These are phyloP conservation scores for Mrakia gelida DNA, from an alignment of 768 basidiomycete species.

Conservation along the genomic window DNA sequence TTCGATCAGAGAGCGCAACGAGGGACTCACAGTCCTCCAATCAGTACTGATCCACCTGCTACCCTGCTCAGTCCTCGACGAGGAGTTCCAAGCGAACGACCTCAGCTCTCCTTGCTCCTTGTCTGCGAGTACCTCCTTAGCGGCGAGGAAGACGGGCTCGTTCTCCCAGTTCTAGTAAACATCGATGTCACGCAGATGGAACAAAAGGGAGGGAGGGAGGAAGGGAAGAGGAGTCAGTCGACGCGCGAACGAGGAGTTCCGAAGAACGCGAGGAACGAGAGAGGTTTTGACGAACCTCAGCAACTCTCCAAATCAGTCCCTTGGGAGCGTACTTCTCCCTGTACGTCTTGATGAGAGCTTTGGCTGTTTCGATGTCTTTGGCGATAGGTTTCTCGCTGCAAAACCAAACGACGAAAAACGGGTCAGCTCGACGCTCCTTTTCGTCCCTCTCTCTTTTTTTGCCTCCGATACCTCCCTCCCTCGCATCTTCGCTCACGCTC, in stretches of 20 bases:
- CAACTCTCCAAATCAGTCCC: slow-evolving; percentile 72
- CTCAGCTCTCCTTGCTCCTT: slow-evolving; percentile 69
- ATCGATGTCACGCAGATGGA: no score
- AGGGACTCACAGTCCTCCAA: slow-evolving; percentile 61
- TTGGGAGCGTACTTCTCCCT: slow-evolving; percentile 61
- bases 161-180: slow-evolving; percentile 39
- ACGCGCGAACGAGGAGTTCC: slow-evolving; percentile 4
- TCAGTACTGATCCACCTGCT: slow-evolving; percentile 75
- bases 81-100: slow-evolving; percentile 59
- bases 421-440: no score
- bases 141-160: slow-evolving; percentile 37
- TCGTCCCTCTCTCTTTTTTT: not conserved
- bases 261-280: slow-evolving; percentile 35
- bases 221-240: slow-evolving; percentile 3
- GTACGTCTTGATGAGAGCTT: slow-evolving; percentile 63
- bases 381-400: slow-evolving; percentile 64
- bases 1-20: not conserved
- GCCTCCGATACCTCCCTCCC: no score
- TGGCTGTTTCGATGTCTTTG: slow-evolving; percentile 60
- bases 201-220: slow-evolving; percentile 5
- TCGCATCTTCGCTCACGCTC: not conserved
- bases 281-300: slow-evolving; percentile 57
- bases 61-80: slow-evolving; percentile 57
- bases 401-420: not conserved
- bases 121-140: slow-evolving; percentile 46